phyloP scores from a whole-genome alignment of 2,329 filamentous ascomycete genomes.

The Ceratocystis eucalypticola region DNA sequence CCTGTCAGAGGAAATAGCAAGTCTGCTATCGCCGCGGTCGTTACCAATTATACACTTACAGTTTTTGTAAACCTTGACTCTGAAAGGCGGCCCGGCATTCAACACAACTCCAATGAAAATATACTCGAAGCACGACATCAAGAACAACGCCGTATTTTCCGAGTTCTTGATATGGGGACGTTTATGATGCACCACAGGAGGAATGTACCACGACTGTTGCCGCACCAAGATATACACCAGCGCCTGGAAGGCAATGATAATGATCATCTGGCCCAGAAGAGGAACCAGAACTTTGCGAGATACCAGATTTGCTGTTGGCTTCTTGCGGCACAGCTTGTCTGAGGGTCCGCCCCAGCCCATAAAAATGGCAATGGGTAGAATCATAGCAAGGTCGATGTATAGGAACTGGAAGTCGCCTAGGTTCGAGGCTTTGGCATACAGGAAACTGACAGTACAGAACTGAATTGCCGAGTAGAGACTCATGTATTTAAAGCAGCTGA shows the following conservation, averaged over 20 bases:
- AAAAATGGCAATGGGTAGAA: conserved; percentile 91
- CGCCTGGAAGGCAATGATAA: conserved; percentile 67
- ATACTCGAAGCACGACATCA: conserved; percentile 89
- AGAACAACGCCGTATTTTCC: conserved; percentile 82
- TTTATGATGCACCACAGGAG: conserved; percentile 61
- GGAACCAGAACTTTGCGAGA: conserved; percentile 85
- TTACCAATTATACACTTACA: conserved; percentile 37
- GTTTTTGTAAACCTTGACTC: conserved; percentile 67
- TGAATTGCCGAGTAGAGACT: conserved; percentile 98
- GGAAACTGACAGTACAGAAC: conserved; percentile 91
- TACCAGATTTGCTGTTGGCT: conserved; percentile 83
- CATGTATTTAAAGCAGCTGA: conserved; percentile 99
- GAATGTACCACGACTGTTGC: conserved; percentile 66
- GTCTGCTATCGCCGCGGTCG: neutral
- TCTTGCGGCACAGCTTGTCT: conserved; percentile 61
- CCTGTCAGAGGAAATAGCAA: too few relatives aligned
- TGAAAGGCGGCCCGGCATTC: conserved; percentile 81
- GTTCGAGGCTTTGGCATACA: conserved; percentile 88
- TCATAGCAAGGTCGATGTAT: conserved; percentile 85
- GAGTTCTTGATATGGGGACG: conserved; percentile 82
- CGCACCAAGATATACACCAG: conserved; percentile 62
- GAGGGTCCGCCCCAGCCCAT: conserved; percentile 96
- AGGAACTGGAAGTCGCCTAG: conserved; percentile 96
- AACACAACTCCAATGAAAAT: conserved; percentile 80
- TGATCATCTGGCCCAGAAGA: conserved; percentile 71